phyloP scores from a whole-genome alignment of 1,284 basidiomycete genomes.

The Stygiomarasmius scandens region DNA sequence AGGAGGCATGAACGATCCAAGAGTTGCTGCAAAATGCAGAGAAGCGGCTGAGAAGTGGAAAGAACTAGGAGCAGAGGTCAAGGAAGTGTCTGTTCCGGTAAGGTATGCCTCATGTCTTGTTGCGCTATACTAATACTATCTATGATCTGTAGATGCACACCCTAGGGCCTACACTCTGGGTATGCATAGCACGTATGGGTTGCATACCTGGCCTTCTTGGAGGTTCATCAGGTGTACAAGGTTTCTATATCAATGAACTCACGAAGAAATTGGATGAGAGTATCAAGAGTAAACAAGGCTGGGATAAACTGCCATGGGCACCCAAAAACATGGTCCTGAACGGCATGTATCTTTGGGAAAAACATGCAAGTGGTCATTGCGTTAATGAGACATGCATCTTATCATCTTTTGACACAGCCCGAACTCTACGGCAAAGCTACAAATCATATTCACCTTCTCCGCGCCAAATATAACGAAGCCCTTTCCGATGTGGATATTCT shows the following conservation, averaged over 20 bases:
- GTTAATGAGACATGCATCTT: neutral
- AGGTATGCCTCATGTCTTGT: neutral
- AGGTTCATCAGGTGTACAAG: constrained; percentile 1
- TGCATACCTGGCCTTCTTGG: constrained; percentile 3
- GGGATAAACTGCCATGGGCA: constrained; percentile 11
- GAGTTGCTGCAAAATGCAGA: constrained; percentile 6
- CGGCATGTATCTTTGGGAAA: constrained; percentile 7
- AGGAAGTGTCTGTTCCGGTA: constrained; percentile 13
- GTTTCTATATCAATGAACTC: constrained; percentile 6
- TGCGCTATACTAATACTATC: neutral
- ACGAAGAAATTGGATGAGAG: constrained; percentile 7
- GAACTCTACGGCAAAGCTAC: constrained; percentile 15
- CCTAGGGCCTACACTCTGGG: constrained; percentile 6
- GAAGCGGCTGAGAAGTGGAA: constrained; percentile 11
- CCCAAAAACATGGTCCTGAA: constrained; percentile 12
- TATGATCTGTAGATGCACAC: constrained; percentile 4
- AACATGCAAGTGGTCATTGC: neutral
- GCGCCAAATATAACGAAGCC: constrained; percentile 11
- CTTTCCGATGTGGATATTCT: constrained; percentile 9
- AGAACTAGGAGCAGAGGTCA: constrained; percentile 8
- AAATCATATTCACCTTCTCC: constrained; percentile 12
- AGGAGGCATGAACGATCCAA: constrained; percentile 10
- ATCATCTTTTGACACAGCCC: constrained; percentile 2
- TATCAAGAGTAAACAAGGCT: constrained; percentile 11
- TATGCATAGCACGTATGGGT: constrained; percentile 7